phyloP scores from a whole-genome alignment of 257 asterid species.

The Gentiana straminea region DNA sequence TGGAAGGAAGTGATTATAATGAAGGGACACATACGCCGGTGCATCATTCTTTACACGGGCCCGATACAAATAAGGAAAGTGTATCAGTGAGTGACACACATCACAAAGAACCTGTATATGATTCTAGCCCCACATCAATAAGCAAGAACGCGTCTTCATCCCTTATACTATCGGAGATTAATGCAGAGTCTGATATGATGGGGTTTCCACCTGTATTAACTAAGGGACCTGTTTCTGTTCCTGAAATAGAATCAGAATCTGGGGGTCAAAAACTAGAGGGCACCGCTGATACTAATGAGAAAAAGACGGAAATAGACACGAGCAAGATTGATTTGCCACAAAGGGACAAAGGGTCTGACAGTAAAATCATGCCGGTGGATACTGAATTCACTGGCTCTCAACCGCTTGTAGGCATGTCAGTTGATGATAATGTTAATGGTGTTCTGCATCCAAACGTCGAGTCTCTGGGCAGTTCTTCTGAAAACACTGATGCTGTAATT shows the following conservation, averaged over 20 bases:
- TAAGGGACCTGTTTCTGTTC: conserved; percentile 25
- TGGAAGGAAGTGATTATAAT: conserved; percentile 16
- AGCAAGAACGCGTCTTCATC: conserved; percentile 32
- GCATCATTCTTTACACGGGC: conserved; percentile 25
- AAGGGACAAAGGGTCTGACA: conserved; percentile 13
- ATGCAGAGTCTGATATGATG: conserved; percentile 29
- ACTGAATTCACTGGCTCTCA: conserved; percentile 7
- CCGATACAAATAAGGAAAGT: conserved; percentile 13
- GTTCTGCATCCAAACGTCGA: conserved; percentile 2
- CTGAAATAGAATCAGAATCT: conserved; percentile 27
- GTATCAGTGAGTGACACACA: conserved; percentile 16
- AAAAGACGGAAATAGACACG: conserved; percentile 13
- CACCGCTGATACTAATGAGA: conserved; percentile 12
- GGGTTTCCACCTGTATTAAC: conserved; percentile 22
- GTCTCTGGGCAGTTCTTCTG: conserved; percentile 14
- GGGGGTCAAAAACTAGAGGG: conserved; percentile 17
- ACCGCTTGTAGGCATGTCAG: conserved; percentile 17
- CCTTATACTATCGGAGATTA: conserved; percentile 35
- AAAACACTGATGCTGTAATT: conserved; percentile 15
- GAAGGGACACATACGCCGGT: conserved; percentile 23
- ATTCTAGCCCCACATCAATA: conserved; percentile 41
- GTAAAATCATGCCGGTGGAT: conserved; percentile 15
- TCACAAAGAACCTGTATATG: conserved; percentile 49
- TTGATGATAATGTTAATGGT: conserved; percentile 6
- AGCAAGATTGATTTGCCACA: conserved; percentile 17